Base-by-base conservation (phyloP, 371 early-diverging fungal species). In the Mycotypha africana region DNA sequence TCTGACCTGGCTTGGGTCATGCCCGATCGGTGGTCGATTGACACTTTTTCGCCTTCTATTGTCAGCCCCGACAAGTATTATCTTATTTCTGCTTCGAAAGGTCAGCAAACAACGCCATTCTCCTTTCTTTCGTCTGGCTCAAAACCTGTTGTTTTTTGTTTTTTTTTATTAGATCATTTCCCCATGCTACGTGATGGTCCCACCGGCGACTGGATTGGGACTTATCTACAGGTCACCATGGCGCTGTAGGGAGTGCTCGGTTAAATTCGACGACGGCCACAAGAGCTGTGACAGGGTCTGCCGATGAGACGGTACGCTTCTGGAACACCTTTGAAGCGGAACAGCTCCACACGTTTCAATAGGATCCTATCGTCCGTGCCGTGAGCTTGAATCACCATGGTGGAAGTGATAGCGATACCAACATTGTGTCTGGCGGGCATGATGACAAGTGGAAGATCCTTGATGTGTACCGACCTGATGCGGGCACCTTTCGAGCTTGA, bases 131-230 rank as follows among this genome's bases (percentile, higher is more conserved):
- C 9, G 9, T n/a, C 8, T 35, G 35, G 14, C 17, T 30, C 30
- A 30, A 30, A 30, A 30, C n/a, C n/a, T n/a, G n/a, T n/a, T n/a
- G n/a, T n/a, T n/a, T n/a, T n/a, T n/a, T n/a, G n/a, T n/a, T n/a
- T n/a, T n/a, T n/a, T 39, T 25, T 20, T 19, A 4, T 28, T 45
- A 90, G 93, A 92, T 65, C 84, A 87, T 25, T 86, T 86, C 51
- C 91, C 93, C 2, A 90, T 90, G 74, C 63, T 92, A 42, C 75
- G 91, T 47, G 84, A 88, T 49, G 93, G 93, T 14, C 69, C 76
- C 24, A 92, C 93, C 1, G 93, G 93, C 32, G 91, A 92, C 60
- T 92, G 91, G 91, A 84, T 91, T 45, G 93, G 93, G 4, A 88
- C 88, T 8, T 90, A 91, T 49, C 53, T 79, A n/a, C n/a, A 49